Base-by-base conservation (phyloP, 73 alveolate genomes). In the Stentor coeruleus region DNA sequence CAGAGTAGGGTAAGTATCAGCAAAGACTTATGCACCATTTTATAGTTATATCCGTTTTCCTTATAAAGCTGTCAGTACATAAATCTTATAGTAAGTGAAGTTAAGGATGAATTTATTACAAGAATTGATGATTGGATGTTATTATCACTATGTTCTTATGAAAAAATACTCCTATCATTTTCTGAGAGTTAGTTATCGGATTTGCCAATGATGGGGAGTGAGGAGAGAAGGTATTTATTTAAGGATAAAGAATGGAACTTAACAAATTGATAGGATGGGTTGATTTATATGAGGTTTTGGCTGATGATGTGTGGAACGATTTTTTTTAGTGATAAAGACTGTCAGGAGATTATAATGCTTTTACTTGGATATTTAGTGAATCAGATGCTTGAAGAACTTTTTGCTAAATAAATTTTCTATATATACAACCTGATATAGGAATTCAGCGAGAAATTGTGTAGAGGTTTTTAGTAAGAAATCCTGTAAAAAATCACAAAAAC, bases 291-390 rank as follows among this genome's bases (percentile, higher is more conserved):
- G 79, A 66, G n/a, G 39, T 66, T 33, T 33, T 66, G n/a, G 33
- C 79, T 28, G 79, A 28, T 26, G 79, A 66, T 40, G 79, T 66
- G 1, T 66, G 79, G 79, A 66, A 40, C 37, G 79, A 66, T 40
- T 26, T 66, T 14, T n/a, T 20, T 66, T 1, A 66, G 49, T 33
- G 79, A 66, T 40, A 66, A 66, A 66, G 79, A 66, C 15, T 40
- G 79, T 26, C 37, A 20, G 11, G 79, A 66, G 79, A 20, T 66
- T 15, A 66, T 66, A 20, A 20, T 15, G 79, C 79, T 66, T 33
- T 40, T 66, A 28, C 79, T 40, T 20, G n/a, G n/a, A 33, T 20
- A 26, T 31, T 28, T 28, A 66, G 42, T 66, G 33, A 66, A 66
- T 2, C 42, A 66, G 37, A 66, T 40, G 26, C 79, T 66, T 26